phyloP scores from a whole-genome alignment of 2,329 filamentous ascomycete species.

The Didymosphaeria variabile region DNA sequence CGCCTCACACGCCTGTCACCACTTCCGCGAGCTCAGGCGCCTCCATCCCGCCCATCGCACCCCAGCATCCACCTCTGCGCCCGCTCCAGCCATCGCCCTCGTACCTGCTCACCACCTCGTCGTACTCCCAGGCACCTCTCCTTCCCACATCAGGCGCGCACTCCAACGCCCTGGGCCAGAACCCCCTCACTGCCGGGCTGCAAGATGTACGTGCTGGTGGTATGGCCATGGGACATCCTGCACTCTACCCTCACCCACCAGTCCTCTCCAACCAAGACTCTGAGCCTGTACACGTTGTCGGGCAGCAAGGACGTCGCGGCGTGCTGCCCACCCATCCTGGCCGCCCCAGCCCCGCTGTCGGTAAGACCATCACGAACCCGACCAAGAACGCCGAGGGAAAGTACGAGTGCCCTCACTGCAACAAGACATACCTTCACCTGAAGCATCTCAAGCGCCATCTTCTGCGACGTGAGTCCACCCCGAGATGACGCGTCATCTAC shows the following conservation, averaged over 20 bases:
- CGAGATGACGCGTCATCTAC: conserved; percentile 11
- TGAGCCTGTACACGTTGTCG: conserved; percentile 88
- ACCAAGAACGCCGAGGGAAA: conserved; percentile 97
- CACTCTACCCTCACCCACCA: conserved; percentile 49
- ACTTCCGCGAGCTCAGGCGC: conserved; percentile 41
- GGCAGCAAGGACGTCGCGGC: conserved; percentile 89
- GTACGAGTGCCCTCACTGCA: conserved; percentile 97
- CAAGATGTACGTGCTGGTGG: conserved; percentile 53
- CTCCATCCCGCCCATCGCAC: conserved; percentile 44
- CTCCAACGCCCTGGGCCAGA: conserved; percentile 43
- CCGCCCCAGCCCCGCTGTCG: conserved; percentile 77
- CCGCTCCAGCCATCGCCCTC: conserved; percentile 50
- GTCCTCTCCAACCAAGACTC: conserved; percentile 54
- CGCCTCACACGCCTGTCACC: conserved; percentile 47
- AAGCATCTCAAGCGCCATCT: conserved; percentile 98
- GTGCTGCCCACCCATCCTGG: conserved; percentile 92
- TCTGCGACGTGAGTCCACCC: conserved; percentile 80
- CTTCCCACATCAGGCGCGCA: conserved; percentile 46
- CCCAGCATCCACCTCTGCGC: conserved; percentile 48
- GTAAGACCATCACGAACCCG: conserved; percentile 85
- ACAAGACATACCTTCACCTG: conserved; percentile 95
- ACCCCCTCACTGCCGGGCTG: conserved; percentile 37
- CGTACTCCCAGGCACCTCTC: conserved; percentile 47
- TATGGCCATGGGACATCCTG: conserved; percentile 47
- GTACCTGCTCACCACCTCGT: conserved; percentile 45